Evolutionary conservation across 495 filamentous ascomycete species (phyloP).

Genomic region (Alectoria sarmentosa): DNA sequence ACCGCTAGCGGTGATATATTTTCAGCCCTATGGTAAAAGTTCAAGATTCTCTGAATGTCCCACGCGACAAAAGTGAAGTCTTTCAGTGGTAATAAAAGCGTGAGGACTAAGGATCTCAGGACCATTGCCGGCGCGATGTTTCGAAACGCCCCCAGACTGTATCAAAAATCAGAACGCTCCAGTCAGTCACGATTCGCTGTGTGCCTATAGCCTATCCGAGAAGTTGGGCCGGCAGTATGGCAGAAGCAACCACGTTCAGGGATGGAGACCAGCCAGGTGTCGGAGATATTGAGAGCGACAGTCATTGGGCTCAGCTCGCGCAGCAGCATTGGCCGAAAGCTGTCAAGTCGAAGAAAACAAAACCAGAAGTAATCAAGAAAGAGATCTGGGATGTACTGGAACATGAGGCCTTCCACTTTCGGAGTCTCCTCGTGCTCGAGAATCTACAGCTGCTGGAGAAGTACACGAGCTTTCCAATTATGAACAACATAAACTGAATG

Average conservation of each 20-base stretch:
- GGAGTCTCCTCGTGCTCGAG: conserved; percentile 75
- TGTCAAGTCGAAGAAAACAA: conserved; percentile 62
- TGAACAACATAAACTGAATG: neutral
- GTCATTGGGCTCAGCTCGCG: conserved; percentile 74
- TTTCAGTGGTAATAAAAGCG: neutral
- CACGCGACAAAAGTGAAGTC: neutral
- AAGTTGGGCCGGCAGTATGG: conserved; percentile 1
- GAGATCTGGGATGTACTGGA: conserved; percentile 91
- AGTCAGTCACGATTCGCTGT: neutral
- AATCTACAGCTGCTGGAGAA: conserved; percentile 86
- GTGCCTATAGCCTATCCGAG: neutral
- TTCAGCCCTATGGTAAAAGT: conserved; percentile 2
- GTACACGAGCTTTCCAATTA: conserved; percentile 35
- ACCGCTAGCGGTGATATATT: conserved; percentile 1
- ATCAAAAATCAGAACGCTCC: neutral
- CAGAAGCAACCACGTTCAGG: neutral
- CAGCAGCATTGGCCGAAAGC: conserved; percentile 75
- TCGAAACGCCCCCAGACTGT: neutral
- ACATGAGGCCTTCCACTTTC: conserved; percentile 66
- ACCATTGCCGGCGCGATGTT: neutral
- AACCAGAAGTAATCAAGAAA: conserved; percentile 75
- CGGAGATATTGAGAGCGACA: conserved; percentile 69
- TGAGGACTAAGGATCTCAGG: neutral
- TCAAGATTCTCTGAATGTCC: neutral
- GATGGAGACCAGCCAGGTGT: conserved; percentile 44